Conservation (phyloP, 495 filamentous ascomycete species). For the Tuber aestivum region DNA sequence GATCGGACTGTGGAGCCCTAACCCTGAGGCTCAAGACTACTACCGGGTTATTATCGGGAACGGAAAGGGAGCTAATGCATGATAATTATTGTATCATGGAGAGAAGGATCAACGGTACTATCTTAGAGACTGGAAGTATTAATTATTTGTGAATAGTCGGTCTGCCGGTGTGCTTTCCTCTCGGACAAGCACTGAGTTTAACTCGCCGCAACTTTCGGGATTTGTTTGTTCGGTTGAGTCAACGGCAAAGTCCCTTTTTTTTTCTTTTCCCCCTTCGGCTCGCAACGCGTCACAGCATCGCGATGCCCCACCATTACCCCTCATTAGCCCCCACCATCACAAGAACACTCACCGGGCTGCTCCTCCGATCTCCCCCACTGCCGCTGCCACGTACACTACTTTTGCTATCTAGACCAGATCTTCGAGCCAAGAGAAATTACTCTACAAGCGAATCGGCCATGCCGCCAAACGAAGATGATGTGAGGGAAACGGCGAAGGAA, state of each 20-base stretch:
- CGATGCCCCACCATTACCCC: constrained; percentile 37
- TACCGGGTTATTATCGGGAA: background rate
- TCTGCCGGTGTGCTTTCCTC: background rate
- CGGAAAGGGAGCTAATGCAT: background rate
- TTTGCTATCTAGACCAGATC: constrained; percentile 7
- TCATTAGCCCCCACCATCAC: constrained; percentile 21
- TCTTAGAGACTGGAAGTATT: background rate
- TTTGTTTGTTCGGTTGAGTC: background rate
- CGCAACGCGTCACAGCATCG: background rate
- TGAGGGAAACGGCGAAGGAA: constrained; percentile 34
- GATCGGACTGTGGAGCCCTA: background rate
- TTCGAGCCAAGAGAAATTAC: background rate
- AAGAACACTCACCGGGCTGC: constrained; percentile 2
- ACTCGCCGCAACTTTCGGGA: background rate
- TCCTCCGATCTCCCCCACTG: constrained; percentile 8
- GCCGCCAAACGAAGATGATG: constrained; percentile 35
- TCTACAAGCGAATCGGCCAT: constrained; percentile 14
- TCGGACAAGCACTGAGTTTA: background rate
- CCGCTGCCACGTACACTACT: constrained; percentile 9
- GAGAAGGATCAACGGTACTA: background rate
- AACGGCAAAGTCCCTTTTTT: background rate
- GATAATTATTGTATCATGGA: background rate
- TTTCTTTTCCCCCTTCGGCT: background rate
- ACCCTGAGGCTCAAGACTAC: background rate
- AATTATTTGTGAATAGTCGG: background rate